Evolutionary conservation across 2,329 filamentous ascomycete species (phyloP), one percentile per base, ranked within the genome.

Genomic region (Uncinocarpus reesii): DNA sequence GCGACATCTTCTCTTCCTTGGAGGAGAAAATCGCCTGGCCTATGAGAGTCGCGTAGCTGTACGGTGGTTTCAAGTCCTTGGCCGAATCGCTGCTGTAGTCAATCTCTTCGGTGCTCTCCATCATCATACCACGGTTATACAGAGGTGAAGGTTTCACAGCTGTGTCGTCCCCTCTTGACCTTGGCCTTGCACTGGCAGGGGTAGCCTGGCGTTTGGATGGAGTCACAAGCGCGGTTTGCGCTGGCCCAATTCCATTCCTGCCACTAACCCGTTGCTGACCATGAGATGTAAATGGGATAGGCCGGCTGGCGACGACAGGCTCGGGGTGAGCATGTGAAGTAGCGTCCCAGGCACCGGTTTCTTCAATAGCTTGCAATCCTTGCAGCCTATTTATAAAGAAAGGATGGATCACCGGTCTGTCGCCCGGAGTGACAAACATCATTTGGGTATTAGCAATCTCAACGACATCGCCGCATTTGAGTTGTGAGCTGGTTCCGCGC

Each of bases 11-110:
- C 63, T 93, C 84, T 51, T 95, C 88, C 1, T 80, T 74, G 2
- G 84, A 89, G 29, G 84, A 85, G 56, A 95, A 76, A 54, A 98
- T 96, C 1, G 92, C 92, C 68, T 96, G 92, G 0, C 88, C 92
- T 55, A 98, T 98, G 73, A 98, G 80, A 62, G 94, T 87, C 2
- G 92, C 89, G 66, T 98, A 98, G 65, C 90, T 96, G 65, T 86
- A 95, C 38, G 89, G 86, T 1, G 92, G 93, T 65, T 98, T 98
- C 60, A 96, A 79, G 55, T 95, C 87, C 62, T 85, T 85, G 55
- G 89, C 86, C 24, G 82, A 78, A 56, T 96, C 89, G 28, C 82
- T 75, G 60, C 86, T 89, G 56, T 73, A 74, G 51, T 74, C 71
- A 45, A 74, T 73, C 50, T 73, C 70, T 52, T 74, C 71, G 1